These are phyloP conservation scores for Bjerkandera adusta DNA, from an alignment of 1,284 basidiomycete genomes.

Conservation along the genomic window DNA sequence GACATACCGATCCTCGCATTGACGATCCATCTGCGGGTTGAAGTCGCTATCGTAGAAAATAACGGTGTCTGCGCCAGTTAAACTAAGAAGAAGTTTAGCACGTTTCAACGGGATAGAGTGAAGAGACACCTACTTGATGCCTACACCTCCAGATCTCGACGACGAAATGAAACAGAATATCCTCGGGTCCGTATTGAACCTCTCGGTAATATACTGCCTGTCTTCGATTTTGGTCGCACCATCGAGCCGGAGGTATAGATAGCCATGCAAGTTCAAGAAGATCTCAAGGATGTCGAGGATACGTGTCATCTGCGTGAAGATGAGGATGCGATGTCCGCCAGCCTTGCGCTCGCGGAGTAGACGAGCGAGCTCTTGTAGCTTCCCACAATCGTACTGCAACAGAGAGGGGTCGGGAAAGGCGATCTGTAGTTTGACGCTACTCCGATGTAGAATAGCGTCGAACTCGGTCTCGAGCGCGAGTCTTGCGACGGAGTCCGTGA, in stretches of 20 bases:
- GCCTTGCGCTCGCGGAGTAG: constrained; percentile 84
- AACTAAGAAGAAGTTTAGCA: constrained; percentile 37
- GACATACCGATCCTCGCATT: constrained; percentile 89
- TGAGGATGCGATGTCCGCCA: constrained; percentile 86
- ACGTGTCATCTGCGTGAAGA: constrained; percentile 97
- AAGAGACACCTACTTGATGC: constrained; percentile 76
- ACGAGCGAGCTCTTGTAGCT: constrained; percentile 81
- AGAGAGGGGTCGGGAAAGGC: constrained; percentile 92
- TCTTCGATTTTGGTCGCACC: constrained; percentile 97
- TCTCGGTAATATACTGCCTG: constrained; percentile 91
- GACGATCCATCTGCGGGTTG: constrained; percentile 96
- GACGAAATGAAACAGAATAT: constrained; percentile 95
- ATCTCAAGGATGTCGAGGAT: constrained; percentile 94
- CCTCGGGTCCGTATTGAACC: constrained; percentile 92
- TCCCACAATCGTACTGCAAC: constrained; percentile 96
- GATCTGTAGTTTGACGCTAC: constrained; percentile 86
- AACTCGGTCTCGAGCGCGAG: constrained; percentile 42
- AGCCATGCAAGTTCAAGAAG: constrained; percentile 92
- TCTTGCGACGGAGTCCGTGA: constrained; percentile 31
- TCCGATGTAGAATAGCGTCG: constrained; percentile 67
- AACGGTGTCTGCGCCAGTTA: constrained; percentile 97
- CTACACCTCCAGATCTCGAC: constrained; percentile 91
- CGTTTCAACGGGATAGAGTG: constrained; percentile 3
- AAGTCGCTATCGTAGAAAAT: constrained; percentile 98
- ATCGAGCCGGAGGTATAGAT: constrained; percentile 90